Evolutionary conservation across 2,329 filamentous ascomycete genomes (phyloP), one percentile per base, ranked within the genome.

Genomic region (Verticillium tricorpus): DNA sequence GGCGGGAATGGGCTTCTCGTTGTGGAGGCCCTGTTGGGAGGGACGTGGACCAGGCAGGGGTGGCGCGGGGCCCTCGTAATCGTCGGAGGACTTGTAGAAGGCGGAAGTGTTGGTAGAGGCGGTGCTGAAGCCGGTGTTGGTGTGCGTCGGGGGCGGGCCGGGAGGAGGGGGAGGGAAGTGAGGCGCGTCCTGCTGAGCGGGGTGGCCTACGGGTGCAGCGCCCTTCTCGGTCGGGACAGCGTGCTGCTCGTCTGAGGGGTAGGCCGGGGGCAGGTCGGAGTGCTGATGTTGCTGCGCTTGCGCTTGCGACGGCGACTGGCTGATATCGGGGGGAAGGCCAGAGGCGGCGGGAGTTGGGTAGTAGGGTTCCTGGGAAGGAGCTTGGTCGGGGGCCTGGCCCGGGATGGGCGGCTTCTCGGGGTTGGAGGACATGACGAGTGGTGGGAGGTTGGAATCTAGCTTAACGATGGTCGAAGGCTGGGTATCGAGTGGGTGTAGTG

Each of bases 261-360:
- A 62, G 11, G 63, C 59, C 5, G 66, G 66, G 12, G 65, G 64
- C 45, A 66, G 64, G 56, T 66, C 55, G 19, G 59, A 63, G 28
- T 61, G 55, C 32, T 58, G 55, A 15, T 60, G 39, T 2, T 64
- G 59, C 28, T 59, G 45, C 15, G 56, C 25, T 12, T 59, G 59
- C 52, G 58, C 59, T 8, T 17, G 40, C 8, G 37, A 34, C 14
- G 17, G 40, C 8, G 37, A 34, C 14, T 45, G 37, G 14, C 32
- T 28, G 3, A 37, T 14, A 15, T 35, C 19, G 4, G 56, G 56
- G 17, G 37, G 37, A 22, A 40, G 37, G 5, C 57, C 57, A 19
- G 35, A 28, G 2, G 57, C 37, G 2, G 57, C 37, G n/a, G 57
- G 57, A 17, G 57, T 39, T 17, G 25, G 37, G 9, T 58, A 32